These are phyloP conservation scores for Zoysia pacifica DNA, from an alignment of 176 grass and related monocot genomes.

Conservation along the genomic window DNA sequence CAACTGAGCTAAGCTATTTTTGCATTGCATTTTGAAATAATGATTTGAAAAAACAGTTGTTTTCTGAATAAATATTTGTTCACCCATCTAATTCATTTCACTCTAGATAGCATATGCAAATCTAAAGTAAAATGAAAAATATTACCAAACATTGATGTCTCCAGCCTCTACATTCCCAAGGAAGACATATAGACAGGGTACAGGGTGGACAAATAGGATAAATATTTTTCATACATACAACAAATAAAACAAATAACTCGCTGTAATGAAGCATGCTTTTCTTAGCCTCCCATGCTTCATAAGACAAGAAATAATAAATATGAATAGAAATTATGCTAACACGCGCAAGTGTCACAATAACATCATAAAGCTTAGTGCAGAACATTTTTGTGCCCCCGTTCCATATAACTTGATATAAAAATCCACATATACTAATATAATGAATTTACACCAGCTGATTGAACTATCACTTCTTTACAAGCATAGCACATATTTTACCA, in stretches of 20 bases:
- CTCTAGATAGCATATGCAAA: not conserved
- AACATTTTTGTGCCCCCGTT: slow-evolving; percentile 12
- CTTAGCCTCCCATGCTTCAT: slow-evolving; percentile 11
- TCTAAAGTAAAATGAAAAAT: not conserved
- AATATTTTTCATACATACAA: not conserved
- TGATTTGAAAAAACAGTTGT: not conserved
- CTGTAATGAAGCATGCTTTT: not conserved
- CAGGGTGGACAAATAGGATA: not conserved
- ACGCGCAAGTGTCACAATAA: not conserved
- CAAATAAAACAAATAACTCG: not conserved
- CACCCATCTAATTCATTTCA: not conserved
- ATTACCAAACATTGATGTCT: not conserved
- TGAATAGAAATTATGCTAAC: not conserved
- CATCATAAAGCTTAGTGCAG: not conserved
- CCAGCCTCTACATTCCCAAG: not conserved
- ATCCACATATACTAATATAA: slow-evolving; percentile 5
- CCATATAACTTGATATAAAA: slow-evolving; percentile 13
- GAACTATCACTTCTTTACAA: not conserved
- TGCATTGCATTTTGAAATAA: not conserved
- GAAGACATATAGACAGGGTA: not conserved
- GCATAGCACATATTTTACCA: not conserved
- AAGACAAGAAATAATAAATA: not conserved
- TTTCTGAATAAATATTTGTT: not conserved
- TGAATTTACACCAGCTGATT: not conserved
- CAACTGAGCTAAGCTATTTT: not conserved